Evolutionary conservation across 140 eudicot species (phyloP).

Genomic region (Eryngium alpinum): DNA sequence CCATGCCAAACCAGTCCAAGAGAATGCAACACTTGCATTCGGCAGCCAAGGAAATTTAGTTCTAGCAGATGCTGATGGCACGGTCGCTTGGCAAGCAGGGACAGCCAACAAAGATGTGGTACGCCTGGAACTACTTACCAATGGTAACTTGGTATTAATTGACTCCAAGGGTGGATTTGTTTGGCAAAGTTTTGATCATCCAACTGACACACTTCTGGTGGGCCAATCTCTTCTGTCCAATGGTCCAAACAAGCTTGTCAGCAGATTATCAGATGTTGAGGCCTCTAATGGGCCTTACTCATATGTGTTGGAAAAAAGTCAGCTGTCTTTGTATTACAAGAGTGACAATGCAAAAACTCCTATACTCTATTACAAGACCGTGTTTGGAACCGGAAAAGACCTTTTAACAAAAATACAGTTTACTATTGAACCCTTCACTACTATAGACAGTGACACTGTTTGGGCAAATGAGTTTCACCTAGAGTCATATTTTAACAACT

Average conservation of each 20-base stretch:
- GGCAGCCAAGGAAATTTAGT: constrained; percentile 45
- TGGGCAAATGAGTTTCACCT: constrained; percentile 32
- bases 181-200: constrained; percentile 62
- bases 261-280: constrained; percentile 28
- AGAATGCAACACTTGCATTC: constrained; percentile 48
- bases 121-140: constrained; percentile 27
- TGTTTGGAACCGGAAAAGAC: constrained; percentile 26
- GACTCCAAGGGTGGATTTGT: constrained; percentile 38
- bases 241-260: constrained; percentile 40
- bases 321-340: constrained; percentile 30
- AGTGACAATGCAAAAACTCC: constrained; percentile 22
- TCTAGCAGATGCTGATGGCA: constrained; percentile 39
- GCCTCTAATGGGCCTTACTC: constrained; percentile 34
- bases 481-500: constrained; percentile 16
- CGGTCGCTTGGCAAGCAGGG: constrained; percentile 42
- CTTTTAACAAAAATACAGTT: constrained; percentile 20
- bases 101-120: constrained; percentile 44
- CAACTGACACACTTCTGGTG: constrained; percentile 41
- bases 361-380: constrained; percentile 20
- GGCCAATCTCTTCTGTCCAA: constrained; percentile 31
- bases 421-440: constrained; percentile 13
- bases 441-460: background rate
- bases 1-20: constrained; percentile 37
- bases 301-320: constrained; percentile 25
- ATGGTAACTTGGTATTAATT: constrained; percentile 50